Base-by-base conservation (phyloP, 352 stramenopile species). In the Pythium coloratum region DNA sequence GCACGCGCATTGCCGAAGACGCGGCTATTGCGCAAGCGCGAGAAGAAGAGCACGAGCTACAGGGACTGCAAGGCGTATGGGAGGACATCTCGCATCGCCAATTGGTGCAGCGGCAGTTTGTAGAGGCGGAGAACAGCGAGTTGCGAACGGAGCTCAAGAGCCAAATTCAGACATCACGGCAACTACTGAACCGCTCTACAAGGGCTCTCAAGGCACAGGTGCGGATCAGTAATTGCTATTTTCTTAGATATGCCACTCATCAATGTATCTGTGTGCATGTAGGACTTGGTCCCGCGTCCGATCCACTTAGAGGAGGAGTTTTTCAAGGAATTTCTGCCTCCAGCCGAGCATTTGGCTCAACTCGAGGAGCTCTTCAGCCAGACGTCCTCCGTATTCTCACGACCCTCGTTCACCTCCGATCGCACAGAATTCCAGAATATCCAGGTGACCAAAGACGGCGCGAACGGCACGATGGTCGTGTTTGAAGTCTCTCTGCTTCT, bases 351-450 rank as follows among this genome's bases (percentile, higher is more conserved):
- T 14, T 57, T 54, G 33, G 47, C 47, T 6, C 10, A 65, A 33
- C 28, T 65, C 2, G 59, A 59, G 12, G 13, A 12, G 33, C 7
- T 65, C n/a, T 50, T 40, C 24, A n/a, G 20, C 6, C 14, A 50
- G 26, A 28, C 26, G 2, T 2, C 30, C 0, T 3, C 2, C 0
- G 14, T 57, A 10, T 64, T 64, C 55, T 40, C 13, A 9, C 26
- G 14, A 2, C 30, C 58, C 0, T n/a, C 44, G 13, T 64, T 38
- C n/a, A 26, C 30, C 6, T 57, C 58, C 6, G 58, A 32, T 3
- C 46, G 32, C 0, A 26, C 30, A 20, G 58, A 64, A 9, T 64
- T 64, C 33, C 58, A 57, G 30, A 38, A 55, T 12, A n/a, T 64
- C n/a, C 30, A 64, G 18, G n/a, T 64, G 26, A 20, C 34, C 4